Conservation (phyloP, 768 basidiomycete species). For the Tremella mesenterica region DNA sequence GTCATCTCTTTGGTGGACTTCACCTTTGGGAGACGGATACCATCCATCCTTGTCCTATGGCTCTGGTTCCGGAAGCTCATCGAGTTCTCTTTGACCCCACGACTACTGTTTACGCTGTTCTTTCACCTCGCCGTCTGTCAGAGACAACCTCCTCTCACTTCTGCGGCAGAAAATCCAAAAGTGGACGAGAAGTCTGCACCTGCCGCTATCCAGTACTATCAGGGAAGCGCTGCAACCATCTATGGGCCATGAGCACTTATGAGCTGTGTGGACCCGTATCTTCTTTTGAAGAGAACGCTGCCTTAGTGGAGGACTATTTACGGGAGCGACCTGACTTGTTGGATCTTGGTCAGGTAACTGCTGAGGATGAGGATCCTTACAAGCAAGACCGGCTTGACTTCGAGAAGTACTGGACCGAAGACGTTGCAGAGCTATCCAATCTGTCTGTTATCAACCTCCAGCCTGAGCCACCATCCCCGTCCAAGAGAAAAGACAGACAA, state of each 20-base stretch:
- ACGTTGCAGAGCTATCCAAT: background rate
- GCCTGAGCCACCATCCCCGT: no score
- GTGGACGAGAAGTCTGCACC: constrained; percentile 2
- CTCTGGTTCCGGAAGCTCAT: background rate
- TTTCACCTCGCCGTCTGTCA: no score
- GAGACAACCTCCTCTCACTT: constrained; percentile 1
- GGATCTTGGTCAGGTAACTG: no score
- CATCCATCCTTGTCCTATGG: background rate
- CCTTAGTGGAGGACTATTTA: background rate
- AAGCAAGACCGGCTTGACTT: background rate
- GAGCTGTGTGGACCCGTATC: constrained; percentile 5
- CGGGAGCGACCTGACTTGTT: background rate
- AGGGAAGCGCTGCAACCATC: background rate
- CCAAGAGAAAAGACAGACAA: no score
- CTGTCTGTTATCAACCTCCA: background rate
- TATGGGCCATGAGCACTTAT: constrained; percentile 1
- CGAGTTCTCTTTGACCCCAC: background rate
- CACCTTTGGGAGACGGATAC: constrained; percentile 7
- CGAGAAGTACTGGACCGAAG: background rate
- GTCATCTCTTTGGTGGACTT: background rate
- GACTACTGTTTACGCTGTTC: background rate
- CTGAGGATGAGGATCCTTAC: background rate
- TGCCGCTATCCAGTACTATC: background rate
- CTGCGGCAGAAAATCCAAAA: background rate
- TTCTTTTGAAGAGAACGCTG: constrained; percentile 4